A percentile compares a stretch with the other conserved stretches of the same genome.
These are phyloP conservation scores for Neospora caninum DNA, from an alignment of 169 alveolate genomes.

Conservation along the genomic window DNA sequence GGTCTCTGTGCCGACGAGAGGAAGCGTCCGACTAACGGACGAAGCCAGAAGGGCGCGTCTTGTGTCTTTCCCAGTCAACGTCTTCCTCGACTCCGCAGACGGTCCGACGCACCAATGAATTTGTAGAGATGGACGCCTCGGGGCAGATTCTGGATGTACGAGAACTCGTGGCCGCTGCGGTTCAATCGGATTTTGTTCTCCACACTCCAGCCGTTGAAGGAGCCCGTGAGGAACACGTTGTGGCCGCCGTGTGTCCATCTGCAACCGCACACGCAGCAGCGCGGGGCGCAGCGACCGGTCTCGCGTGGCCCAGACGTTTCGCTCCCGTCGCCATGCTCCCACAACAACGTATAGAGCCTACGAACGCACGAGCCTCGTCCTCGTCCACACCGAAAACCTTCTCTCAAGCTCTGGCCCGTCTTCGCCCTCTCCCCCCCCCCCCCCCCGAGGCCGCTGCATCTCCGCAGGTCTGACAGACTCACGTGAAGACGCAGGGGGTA, in stretches of 20 bases:
- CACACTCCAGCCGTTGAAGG: slow-evolving; percentile 63
- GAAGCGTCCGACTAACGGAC: too few relatives aligned
- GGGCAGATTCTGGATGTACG: slow-evolving; percentile 38
- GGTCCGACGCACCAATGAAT: slow-evolving; percentile 39
- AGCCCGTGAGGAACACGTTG: slow-evolving; percentile 51
- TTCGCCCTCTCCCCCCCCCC: too few relatives aligned
- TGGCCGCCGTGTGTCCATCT: slow-evolving; percentile 71
- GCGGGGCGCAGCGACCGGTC: background rate
- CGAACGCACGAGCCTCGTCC: too few relatives aligned
- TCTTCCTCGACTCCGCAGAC: too few relatives aligned
- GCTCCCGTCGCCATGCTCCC: too few relatives aligned
- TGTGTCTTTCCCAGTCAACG: too few relatives aligned
- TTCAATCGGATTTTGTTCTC: slow-evolving; percentile 18
- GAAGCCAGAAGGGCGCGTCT: too few relatives aligned
- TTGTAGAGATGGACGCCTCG: slow-evolving; percentile 63
- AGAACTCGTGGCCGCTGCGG: slow-evolving; percentile 59
- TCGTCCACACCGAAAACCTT: too few relatives aligned
- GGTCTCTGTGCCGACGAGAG: too few relatives aligned
- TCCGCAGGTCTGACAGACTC: background rate
- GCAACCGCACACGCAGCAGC: slow-evolving; percentile 14
- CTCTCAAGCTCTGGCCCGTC: too few relatives aligned
- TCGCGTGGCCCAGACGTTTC: too few relatives aligned
- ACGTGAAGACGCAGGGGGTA: slow-evolving; percentile 24
- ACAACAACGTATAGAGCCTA: too few relatives aligned
- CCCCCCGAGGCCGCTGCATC: background rate